Conservation (phyloP, 192 early-diverging fungal genomes). For the Rhizophagus sp. region DNA sequence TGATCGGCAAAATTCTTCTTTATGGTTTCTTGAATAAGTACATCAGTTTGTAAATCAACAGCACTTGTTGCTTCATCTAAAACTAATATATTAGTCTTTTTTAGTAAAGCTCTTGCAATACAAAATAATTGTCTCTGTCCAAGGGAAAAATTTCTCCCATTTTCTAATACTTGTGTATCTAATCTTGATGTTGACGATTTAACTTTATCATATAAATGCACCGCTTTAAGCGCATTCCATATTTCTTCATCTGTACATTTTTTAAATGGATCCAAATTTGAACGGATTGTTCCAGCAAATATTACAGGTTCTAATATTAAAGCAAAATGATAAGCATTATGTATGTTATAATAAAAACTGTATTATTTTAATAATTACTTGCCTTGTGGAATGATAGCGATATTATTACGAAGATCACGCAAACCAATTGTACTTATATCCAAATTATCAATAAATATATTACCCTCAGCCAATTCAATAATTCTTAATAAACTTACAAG, state of each 20-base stretch:
- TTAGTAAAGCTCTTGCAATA: constrained; percentile 61
- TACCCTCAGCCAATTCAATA: constrained; percentile 41
- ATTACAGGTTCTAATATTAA: constrained; percentile 45
- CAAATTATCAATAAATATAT: constrained; percentile 73
- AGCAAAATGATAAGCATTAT: constrained; percentile 7
- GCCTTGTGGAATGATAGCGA: constrained; percentile 91
- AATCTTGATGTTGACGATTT: constrained; percentile 45
- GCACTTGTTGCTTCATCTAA: constrained; percentile 70
- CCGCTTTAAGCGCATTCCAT: constrained; percentile 58
- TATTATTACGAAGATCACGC: constrained; percentile 61
- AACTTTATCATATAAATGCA: constrained; percentile 42
- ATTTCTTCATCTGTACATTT: constrained; percentile 63
- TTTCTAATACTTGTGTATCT: constrained; percentile 42
- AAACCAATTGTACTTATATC: constrained; percentile 70
- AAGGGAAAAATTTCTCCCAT: constrained; percentile 59
- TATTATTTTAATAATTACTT: constrained; percentile 28
- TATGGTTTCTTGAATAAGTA: constrained; percentile 52
- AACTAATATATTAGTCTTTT: constrained; percentile 55
- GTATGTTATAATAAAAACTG: not conserved
- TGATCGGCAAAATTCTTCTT: constrained; percentile 50
- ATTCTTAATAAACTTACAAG: constrained; percentile 43
- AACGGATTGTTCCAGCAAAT: constrained; percentile 78
- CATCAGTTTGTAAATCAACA: constrained; percentile 52
- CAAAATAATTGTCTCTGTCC: constrained; percentile 63
- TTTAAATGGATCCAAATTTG: constrained; percentile 84